Evolutionary conservation across 2,329 filamentous ascomycete genomes (phyloP), one percentile per base, ranked within the genome.

Genomic region (Colletotrichum tabaci): DNA sequence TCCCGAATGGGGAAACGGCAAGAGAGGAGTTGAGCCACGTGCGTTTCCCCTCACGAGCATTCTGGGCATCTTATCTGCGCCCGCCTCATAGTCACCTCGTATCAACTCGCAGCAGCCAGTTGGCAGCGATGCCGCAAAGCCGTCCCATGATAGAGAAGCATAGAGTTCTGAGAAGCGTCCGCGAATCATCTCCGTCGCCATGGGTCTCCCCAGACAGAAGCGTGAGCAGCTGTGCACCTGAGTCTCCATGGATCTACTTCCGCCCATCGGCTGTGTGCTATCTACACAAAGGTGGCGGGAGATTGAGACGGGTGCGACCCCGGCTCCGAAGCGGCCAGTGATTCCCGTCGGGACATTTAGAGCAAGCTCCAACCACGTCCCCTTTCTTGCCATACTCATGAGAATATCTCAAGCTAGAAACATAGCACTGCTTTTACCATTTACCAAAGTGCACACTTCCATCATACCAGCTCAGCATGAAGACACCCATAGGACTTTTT

Each of bases 221-320:
- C 38, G 65, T 68, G 58, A 58, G 52, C 52, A 38, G n/a, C 12
- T 18, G 15, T 38, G 15, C 58, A 40, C 65, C 18, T 52, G 68
- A 65, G 50, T 68, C 50, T 40, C 65, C 64, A 71, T 68, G 68
- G 57, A 60, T n/a, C 52, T 23, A 47, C 52, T 67, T 71, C 68
- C 68, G 58, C n/a, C 61, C n/a, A 68, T 71, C 65, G 58, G 68
- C 67, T 40, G 50, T 66, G 40, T 47, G 16, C 38, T 60, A 56
- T 13, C 52, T 18, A 52, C 35, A 38, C 35, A 10, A 38, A 38
- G n/a, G 61, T 46, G 38, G 21, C 15, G 56, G 21, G 35, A 21
- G 35, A 26, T 38, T 18, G 23, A 38, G 26, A 57, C 52, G 52
- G 50, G 64, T 58, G 40, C 38, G 40, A 38, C 49, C 46, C 61